phyloP scores from a whole-genome alignment of 768 basidiomycete genomes.

The Guyanaporus albipodus region DNA sequence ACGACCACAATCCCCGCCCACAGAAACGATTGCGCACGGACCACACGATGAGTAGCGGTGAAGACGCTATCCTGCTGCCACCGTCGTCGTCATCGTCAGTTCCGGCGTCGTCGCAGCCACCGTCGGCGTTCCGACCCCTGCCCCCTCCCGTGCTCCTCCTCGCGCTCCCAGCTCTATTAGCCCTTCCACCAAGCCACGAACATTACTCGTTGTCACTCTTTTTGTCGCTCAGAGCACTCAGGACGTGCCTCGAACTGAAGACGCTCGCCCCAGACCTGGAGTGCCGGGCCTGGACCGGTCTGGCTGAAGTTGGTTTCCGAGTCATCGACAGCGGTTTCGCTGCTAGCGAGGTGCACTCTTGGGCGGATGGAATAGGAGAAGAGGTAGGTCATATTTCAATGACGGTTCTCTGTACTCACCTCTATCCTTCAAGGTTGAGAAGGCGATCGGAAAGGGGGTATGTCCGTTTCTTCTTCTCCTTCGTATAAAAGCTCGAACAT shows the following conservation, averaged over 20 bases:
- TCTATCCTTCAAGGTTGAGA: slow-evolving; percentile 43
- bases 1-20: slow-evolving; percentile 31
- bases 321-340: slow-evolving; percentile 46
- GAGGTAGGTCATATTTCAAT: slow-evolving; percentile 41
- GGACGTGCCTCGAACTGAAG: slow-evolving; percentile 48
- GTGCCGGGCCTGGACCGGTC: slow-evolving; percentile 65
- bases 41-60: not conserved
- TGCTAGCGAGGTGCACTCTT: slow-evolving; percentile 33
- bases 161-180: slow-evolving; percentile 54
- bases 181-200: slow-evolving; percentile 62
- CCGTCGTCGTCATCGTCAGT: not conserved
- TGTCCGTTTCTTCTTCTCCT: slow-evolving; percentile 27
- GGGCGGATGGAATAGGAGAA: slow-evolving; percentile 48
- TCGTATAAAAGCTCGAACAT: not conserved
- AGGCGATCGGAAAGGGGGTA: slow-evolving; percentile 66
- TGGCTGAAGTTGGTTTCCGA: slow-evolving; percentile 66
- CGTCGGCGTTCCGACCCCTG: slow-evolving; percentile 27
- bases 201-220: slow-evolving; percentile 51
- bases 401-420: not conserved
- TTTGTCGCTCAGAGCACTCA: slow-evolving; percentile 52
- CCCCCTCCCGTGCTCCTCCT: slow-evolving; percentile 52
- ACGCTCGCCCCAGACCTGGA: slow-evolving; percentile 56
- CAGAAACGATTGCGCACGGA: slow-evolving; percentile 32
- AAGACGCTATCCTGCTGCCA: not conserved
- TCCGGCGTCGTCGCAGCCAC: not conserved